Conservation (phyloP, 768 basidiomycete species). For the Mycena latifolia region DNA sequence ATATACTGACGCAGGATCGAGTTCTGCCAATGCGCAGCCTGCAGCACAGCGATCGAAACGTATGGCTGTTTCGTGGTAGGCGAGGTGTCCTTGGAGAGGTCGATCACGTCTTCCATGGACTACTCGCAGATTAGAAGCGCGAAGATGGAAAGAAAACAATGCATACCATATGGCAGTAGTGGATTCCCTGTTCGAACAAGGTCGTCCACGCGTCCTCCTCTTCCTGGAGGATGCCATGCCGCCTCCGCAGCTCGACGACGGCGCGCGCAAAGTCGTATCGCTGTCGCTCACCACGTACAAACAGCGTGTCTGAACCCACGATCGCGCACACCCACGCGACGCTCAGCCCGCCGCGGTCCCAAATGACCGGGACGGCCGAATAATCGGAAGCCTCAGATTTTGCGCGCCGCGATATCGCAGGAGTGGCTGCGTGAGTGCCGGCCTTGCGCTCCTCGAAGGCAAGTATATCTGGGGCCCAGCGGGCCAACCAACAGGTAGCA, state of each 20-base stretch:
- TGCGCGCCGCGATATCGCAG: constrained; percentile 27
- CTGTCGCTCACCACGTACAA: constrained; percentile 81
- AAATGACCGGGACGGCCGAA: constrained; percentile 65
- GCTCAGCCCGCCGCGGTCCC: constrained; percentile 81
- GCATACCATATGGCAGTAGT: constrained; percentile 89
- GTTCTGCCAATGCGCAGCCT: constrained; percentile 85
- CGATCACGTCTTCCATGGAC: constrained; percentile 84
- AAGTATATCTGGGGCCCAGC: constrained; percentile 90
- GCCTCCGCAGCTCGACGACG: constrained; percentile 80
- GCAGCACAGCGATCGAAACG: constrained; percentile 74
- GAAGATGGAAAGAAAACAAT: not conserved
- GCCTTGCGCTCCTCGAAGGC: constrained; percentile 63
- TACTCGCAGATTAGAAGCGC: constrained; percentile 46
- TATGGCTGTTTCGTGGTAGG: constrained; percentile 77
- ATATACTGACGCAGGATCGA: constrained; percentile 75
- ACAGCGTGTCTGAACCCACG: constrained; percentile 83
- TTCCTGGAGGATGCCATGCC: constrained; percentile 60
- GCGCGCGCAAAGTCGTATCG: constrained; percentile 83
- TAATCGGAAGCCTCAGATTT: constrained; percentile 40
- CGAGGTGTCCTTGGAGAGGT: constrained; percentile 81
- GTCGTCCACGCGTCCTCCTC: constrained; percentile 80
- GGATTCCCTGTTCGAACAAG: constrained; percentile 83
- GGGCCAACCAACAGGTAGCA: constrained; percentile 86
- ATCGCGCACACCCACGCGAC: constrained; percentile 81
- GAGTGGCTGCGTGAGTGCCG: constrained; percentile 3